Evolutionary conservation across 179 eudicot species (phyloP), one percentile per base, ranked within the genome.

Genomic region (Patellifolia procumbens): DNA sequence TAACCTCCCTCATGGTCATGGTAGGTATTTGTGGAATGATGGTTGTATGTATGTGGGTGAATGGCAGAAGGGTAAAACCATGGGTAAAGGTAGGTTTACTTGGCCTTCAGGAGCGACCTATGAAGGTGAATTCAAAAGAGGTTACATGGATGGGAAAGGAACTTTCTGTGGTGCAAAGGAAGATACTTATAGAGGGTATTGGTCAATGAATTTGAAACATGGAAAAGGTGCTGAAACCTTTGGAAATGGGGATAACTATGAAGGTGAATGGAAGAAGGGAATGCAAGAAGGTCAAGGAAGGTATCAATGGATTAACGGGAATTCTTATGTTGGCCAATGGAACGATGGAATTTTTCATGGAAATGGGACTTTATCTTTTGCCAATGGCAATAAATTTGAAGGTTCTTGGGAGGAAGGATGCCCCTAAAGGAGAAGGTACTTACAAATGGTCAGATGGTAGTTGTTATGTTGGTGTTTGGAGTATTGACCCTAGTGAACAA

Each of bases 101-200:
- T 94, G 98, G 98, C 96, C 96, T 31, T 87, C 90, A 29, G 98
- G 98, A 13, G 93, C 98, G 1, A 91, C 93, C 6, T 94, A 94
- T 80, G 98, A 94, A 76, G 98, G 98, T 24, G 89, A 91, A 43
- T 94, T 94, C 80, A 89, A 87, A 76, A 82, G 73, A 55, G 97
- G 97, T 1, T 91, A 62, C 63, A 88, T 92, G 98, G 94, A 94
- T 77, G 98, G 98, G 3, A 84, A 80, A 28, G 98, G 98, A n/a
- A 85, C 88, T 26, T 94, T 83, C 37, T 85, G 80, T 0, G 91
- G 91, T 2, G 72, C 86, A 2, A 79, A 83, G n/a, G 87, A 87
- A 29, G 97, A 89, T 48, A 82, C 90, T 0, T 94, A 91, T 77
- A 85, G 80, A 70, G 98, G 98, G 19, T 55, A 52, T 73, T 94